A percentile compares a stretch with the other conserved stretches of the same genome.
Conservation (phyloP, 1,284 basidiomycete genomes). For the Phaffia rhodozyma region DNA sequence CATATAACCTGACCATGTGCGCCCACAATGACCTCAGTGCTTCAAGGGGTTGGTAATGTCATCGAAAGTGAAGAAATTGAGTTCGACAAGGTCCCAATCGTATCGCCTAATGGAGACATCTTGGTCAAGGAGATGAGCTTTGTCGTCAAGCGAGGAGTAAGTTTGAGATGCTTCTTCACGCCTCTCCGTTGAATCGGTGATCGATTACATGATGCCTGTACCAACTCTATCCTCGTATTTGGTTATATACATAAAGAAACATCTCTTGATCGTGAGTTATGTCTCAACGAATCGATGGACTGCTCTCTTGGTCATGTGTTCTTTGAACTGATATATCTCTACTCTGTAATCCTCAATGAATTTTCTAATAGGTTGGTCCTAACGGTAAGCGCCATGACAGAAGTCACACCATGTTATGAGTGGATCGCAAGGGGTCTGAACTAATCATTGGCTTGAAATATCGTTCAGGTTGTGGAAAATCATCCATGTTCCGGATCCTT, state of each 20-base stretch:
- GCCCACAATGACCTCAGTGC: constrained; percentile 42
- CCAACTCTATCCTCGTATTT: background rate
- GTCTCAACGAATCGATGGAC: background rate
- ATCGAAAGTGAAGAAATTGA: constrained; percentile 73
- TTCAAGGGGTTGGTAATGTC: constrained; percentile 65
- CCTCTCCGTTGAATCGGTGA: background rate
- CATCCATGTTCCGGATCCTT: constrained; percentile 82
- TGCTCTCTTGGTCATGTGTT: background rate
- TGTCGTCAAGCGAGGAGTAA: constrained; percentile 74
- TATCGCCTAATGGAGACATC: constrained; percentile 91
- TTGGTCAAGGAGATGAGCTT: constrained; percentile 71
- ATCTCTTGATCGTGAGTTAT: constrained; percentile 2
- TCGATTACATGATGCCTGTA: background rate
- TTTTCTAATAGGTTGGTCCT: constrained; percentile 50
- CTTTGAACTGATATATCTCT: background rate
- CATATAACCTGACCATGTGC: background rate
- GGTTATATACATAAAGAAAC: background rate
- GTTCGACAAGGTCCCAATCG: constrained; percentile 87
- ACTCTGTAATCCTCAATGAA: background rate
- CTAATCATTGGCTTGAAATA: background rate
- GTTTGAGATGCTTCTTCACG: constrained; percentile 27
- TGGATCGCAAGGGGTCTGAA: too few species aligned
- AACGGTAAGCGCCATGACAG: constrained; percentile 46
- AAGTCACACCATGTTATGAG: too few species aligned
- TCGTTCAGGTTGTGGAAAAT: constrained; percentile 63